Percentiles rank a stretch among this genome's conserved stretches.
Conservation (phyloP, 2,329 filamentous ascomycete species). For the Fusarium bactridioides region DNA sequence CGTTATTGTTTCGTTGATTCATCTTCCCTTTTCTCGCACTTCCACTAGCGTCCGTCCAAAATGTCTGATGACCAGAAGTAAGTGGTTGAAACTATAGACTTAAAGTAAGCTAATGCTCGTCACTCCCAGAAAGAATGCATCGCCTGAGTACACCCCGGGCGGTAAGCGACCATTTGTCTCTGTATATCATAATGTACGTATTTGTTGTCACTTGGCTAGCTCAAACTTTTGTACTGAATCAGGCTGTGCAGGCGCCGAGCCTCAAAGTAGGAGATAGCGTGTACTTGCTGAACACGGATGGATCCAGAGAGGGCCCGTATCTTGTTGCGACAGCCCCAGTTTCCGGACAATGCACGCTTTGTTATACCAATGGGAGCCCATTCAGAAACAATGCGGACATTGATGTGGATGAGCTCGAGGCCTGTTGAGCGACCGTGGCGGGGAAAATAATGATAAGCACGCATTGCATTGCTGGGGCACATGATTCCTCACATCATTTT, state of each 20-base stretch:
- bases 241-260: background rate
- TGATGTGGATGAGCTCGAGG: background rate
- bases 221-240: background rate
- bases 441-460: background rate
- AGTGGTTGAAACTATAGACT: background rate
- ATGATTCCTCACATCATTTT: background rate
- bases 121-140: background rate
- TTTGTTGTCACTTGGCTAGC: background rate
- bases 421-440: background rate
- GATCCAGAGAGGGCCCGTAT: background rate
- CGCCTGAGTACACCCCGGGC: background rate
- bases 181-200: background rate
- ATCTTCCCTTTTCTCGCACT: background rate
- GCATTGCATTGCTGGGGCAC: background rate
- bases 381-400: background rate
- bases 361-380: background rate
- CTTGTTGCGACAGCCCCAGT: background rate
- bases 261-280: background rate
- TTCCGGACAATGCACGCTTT: background rate
- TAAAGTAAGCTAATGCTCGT: background rate
- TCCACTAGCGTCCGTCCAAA: background rate
- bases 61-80: background rate
- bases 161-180: background rate
- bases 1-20: background rate
- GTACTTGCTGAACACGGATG: background rate